A percentile compares a stretch with the other conserved stretches of the same genome.
phyloP scores from a whole-genome alignment of 352 stramenopile genomes.

The Pythium brachiatum region DNA sequence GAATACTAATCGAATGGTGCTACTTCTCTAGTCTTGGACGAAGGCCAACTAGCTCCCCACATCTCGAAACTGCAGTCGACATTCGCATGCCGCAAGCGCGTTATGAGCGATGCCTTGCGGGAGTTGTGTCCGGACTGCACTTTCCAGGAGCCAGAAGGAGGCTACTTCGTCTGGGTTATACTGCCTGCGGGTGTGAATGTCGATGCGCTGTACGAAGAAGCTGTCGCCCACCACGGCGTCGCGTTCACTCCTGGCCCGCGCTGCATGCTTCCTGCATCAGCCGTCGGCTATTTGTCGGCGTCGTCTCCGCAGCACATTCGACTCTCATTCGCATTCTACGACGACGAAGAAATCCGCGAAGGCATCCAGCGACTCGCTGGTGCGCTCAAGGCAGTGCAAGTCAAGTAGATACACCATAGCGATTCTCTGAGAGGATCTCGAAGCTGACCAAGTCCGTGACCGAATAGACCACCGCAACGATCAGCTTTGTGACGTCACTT shows the following conservation, averaged over 20 bases:
- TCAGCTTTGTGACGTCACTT: not conserved
- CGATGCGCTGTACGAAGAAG: constrained; percentile 49
- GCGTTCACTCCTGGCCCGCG: constrained; percentile 73
- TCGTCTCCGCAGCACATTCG: constrained; percentile 27
- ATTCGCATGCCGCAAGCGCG: constrained; percentile 40
- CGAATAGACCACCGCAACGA: not conserved
- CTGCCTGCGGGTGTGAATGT: constrained; percentile 48
- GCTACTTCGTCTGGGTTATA: constrained; percentile 86
- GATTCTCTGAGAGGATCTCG: too few species aligned
- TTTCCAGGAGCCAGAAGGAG: constrained; percentile 65
- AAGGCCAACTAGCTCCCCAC: constrained; percentile 45
- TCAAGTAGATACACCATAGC: not conserved
- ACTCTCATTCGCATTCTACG: constrained; percentile 84
- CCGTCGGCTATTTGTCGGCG: not conserved
- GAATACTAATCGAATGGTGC: constrained; percentile 27
- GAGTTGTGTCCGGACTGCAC: constrained; percentile 37
- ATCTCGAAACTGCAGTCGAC: constrained; percentile 42
- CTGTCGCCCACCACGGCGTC: constrained; percentile 50
- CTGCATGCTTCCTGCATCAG: constrained; percentile 39
- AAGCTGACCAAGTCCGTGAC: too few species aligned
- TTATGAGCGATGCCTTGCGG: constrained; percentile 47
- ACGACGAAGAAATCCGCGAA: constrained; percentile 62
- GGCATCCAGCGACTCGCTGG: constrained; percentile 51
- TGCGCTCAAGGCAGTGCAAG: constrained; percentile 26
- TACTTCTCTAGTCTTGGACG: constrained; percentile 47